phyloP scores from a whole-genome alignment of 2,329 filamentous ascomycete genomes.

The Drechslerella coelobrocha region DNA sequence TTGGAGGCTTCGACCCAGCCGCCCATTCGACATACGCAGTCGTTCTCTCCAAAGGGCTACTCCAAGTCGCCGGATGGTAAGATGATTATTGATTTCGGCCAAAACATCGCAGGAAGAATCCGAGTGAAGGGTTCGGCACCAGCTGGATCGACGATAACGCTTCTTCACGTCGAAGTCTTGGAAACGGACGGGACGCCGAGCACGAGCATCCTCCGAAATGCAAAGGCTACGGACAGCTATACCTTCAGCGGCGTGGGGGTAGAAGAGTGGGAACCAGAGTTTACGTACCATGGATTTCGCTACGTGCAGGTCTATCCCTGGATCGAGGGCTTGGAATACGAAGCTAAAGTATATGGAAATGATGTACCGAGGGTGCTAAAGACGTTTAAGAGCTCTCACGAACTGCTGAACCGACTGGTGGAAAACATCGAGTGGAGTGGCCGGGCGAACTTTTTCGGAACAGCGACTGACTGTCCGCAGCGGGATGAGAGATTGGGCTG shows the following conservation, averaged over 20 bases:
- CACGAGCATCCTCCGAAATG: constrained; percentile 13
- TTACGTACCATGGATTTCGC: constrained; percentile 65
- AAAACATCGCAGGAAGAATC: constrained; percentile 24
- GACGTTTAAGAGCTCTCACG: constrained; percentile 64
- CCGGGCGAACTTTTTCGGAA: constrained; percentile 66
- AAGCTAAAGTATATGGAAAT: constrained; percentile 62
- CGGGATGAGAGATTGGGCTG: constrained; percentile 65
- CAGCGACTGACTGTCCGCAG: constrained; percentile 68
- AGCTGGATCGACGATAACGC: not conserved
- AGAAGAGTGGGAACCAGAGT: constrained; percentile 60
- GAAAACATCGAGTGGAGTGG: constrained; percentile 66
- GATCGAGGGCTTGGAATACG: constrained; percentile 54
- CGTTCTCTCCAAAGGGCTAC: not conserved
- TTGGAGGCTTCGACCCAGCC: constrained; percentile 11
- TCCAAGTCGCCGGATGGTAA: constrained; percentile 11
- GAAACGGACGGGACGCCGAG: constrained; percentile 15
- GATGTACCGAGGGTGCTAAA: constrained; percentile 63
- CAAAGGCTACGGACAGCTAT: constrained; percentile 21
- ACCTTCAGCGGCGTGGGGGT: constrained; percentile 7
- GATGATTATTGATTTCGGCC: constrained; percentile 22
- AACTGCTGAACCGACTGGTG: constrained; percentile 64
- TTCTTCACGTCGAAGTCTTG: constrained; percentile 19
- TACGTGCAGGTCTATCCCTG: constrained; percentile 63
- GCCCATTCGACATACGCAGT: constrained; percentile 1
- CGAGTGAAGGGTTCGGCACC: constrained; percentile 11